phyloP scores from a whole-genome alignment of 1,284 basidiomycete species.

The Taiwanofungus camphoratus region DNA sequence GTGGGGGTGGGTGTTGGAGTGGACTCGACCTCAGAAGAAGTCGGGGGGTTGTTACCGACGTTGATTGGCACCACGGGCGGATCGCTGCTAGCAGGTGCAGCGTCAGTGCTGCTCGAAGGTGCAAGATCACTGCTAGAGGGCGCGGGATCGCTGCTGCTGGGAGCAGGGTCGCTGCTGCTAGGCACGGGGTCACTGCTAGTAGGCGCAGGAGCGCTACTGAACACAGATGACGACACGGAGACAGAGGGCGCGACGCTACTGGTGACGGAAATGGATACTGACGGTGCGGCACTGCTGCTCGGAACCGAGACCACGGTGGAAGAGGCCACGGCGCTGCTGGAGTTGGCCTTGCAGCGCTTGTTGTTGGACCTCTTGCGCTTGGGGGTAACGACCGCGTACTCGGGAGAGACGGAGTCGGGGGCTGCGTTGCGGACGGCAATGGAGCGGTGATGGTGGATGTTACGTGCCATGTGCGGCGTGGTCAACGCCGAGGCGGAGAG shows the following conservation, averaged over 20 bases:
- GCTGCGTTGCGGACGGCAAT: conserved; percentile 30
- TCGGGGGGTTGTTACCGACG: conserved; percentile 12
- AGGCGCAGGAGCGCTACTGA: background rate
- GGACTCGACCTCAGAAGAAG: conserved; percentile 1
- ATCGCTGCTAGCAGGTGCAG: background rate
- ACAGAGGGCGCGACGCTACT: conserved; percentile 19
- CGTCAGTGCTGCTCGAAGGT: background rate
- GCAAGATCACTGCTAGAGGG: too few species aligned
- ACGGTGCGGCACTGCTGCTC: conserved; percentile 2
- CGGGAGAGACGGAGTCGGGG: conserved; percentile 25
- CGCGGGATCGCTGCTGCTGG: conserved; percentile 1
- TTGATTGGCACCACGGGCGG: background rate
- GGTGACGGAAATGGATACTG: conserved; percentile 16
- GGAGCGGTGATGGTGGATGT: conserved; percentile 28
- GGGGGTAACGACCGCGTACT: conserved; percentile 16
- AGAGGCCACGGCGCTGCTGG: conserved; percentile 22
- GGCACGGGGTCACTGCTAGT: background rate
- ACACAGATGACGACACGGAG: conserved; percentile 20
- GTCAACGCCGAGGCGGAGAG: conserved; percentile 40
- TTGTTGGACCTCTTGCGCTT: conserved; percentile 21
- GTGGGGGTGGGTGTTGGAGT: conserved; percentile 21
- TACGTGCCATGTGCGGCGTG: conserved; percentile 38
- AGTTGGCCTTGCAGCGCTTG: conserved; percentile 23
- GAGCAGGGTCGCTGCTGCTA: conserved; percentile 10
- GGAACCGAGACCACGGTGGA: conserved; percentile 8